Conservation (phyloP, 2,329 filamentous ascomycete species). For the Cadophora malorum region DNA sequence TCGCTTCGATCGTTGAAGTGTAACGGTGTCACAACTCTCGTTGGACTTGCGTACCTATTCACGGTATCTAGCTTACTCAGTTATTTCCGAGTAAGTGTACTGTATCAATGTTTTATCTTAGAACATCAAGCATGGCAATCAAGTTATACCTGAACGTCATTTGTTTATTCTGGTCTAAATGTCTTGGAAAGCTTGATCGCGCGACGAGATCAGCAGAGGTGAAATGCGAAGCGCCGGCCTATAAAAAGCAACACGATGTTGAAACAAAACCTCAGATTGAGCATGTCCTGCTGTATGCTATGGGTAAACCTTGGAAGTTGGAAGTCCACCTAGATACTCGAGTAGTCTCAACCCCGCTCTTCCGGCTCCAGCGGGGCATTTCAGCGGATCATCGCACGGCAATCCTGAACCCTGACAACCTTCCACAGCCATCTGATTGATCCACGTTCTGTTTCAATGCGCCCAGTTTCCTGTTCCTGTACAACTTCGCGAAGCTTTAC, state of each 20-base stretch:
- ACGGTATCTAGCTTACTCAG: neutral
- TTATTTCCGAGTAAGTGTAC: neutral
- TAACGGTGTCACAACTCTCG: neutral
- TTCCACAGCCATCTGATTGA: conserved; percentile 4
- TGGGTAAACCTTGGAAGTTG: neutral
- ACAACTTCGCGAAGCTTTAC: conserved; percentile 2
- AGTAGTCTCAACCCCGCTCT: neutral
- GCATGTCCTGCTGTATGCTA: neutral
- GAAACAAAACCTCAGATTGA: neutral
- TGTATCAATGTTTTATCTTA: too few relatives aligned
- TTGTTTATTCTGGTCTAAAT: neutral
- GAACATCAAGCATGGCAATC: too few relatives aligned
- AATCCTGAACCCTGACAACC: conserved; percentile 9
- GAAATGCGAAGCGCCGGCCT: neutral
- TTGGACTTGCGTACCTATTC: too few relatives aligned
- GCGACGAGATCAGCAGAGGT: conserved; percentile 18
- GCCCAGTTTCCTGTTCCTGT: neutral
- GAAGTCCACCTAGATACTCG: neutral
- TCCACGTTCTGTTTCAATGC: conserved; percentile 5
- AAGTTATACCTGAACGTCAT: too few relatives aligned
- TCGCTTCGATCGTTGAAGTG: neutral
- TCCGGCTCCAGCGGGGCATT: neutral
- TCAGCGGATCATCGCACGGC: neutral
- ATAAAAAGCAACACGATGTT: neutral
- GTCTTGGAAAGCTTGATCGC: conserved; percentile 23